A percentile compares a stretch with the other conserved stretches of the same genome.
These are phyloP conservation scores for Gloeophyllum trabeum DNA, from an alignment of 768 basidiomycete genomes.

Conservation along the genomic window DNA sequence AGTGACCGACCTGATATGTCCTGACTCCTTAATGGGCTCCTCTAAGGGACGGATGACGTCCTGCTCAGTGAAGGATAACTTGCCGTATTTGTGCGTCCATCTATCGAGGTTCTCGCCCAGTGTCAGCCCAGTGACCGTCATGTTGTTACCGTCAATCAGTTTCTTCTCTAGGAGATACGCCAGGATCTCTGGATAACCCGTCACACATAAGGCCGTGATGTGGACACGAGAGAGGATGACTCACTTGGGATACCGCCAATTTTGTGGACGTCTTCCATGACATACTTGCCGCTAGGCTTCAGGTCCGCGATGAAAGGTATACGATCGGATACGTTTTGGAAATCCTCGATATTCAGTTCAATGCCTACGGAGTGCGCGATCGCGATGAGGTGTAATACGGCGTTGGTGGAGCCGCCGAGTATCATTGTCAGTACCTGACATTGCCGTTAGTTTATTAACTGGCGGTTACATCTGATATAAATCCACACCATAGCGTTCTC, in stretches of 20 bases:
- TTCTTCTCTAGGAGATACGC: conserved; percentile 79
- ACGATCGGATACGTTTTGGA: conserved; percentile 88
- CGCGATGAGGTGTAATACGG: conserved; percentile 93
- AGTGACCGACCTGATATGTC: conserved; percentile 68
- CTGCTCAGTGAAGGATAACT: conserved; percentile 57
- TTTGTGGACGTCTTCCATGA: conserved; percentile 95
- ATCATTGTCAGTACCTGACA: conserved; percentile 87
- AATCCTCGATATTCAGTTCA: conserved; percentile 80
- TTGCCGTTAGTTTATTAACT: not conserved
- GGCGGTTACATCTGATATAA: conserved; percentile 1
- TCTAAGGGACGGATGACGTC: conserved; percentile 82
- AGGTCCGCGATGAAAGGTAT: conserved; percentile 93
- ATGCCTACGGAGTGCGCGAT: conserved; percentile 95
- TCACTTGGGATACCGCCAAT: conserved; percentile 93
- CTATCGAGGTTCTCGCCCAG: conserved; percentile 88
- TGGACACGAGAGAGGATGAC: conserved; percentile 17
- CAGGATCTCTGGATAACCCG: conserved; percentile 52
- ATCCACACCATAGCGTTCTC: conserved; percentile 87
- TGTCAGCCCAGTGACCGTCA: conserved; percentile 86
- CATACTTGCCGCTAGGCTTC: conserved; percentile 95
- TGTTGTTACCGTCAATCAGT: conserved; percentile 79
- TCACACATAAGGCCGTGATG: not conserved
- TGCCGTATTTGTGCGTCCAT: conserved; percentile 76
- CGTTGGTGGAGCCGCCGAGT: conserved; percentile 96
- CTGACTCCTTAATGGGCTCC: conserved; percentile 81